Percentiles rank a stretch among this genome's conserved stretches.
Conservation (phyloP, 2,329 filamentous ascomycete species). For the Aspergillus aculeatinus region DNA sequence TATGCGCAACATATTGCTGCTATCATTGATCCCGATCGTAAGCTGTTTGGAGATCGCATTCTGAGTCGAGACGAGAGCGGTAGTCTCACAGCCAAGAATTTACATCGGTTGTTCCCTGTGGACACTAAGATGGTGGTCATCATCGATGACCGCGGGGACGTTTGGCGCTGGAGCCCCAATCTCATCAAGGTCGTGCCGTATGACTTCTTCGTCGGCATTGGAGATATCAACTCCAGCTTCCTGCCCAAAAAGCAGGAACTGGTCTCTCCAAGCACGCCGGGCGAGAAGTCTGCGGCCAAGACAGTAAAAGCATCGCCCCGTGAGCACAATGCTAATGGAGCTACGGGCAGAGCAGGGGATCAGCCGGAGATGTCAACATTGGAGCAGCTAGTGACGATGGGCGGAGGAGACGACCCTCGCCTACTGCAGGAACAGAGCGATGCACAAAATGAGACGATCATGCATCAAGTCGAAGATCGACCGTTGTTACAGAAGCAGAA, state of each 20-base stretch:
- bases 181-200: slow-evolving; percentile 93
- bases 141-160: slow-evolving; percentile 94
- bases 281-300: slow-evolving; percentile 27
- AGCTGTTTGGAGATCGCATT: slow-evolving; percentile 89
- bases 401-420: slow-evolving; percentile 65
- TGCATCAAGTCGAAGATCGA: slow-evolving; percentile 84
- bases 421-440: slow-evolving; percentile 73
- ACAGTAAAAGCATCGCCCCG: slow-evolving; percentile 23
- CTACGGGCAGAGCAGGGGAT: slow-evolving; percentile 24
- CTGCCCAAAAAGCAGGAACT: slow-evolving; percentile 70
- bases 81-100: slow-evolving; percentile 83
- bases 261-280: slow-evolving; percentile 48
- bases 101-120: slow-evolving; percentile 89
- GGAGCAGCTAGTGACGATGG: slow-evolving; percentile 77
- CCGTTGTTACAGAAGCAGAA: slow-evolving; percentile 92
- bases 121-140: slow-evolving; percentile 99
- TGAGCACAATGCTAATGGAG: slow-evolving; percentile 36
- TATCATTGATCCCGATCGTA: slow-evolving; percentile 86
- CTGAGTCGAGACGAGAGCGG: slow-evolving; percentile 97
- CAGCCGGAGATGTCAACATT: slow-evolving; percentile 55
- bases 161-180: slow-evolving; percentile 92
- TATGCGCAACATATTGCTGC: slow-evolving; percentile 90
- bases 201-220: slow-evolving; percentile 97
- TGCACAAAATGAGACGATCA: slow-evolving; percentile 82
- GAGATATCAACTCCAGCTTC: slow-evolving; percentile 98